These are phyloP conservation scores for Cruciata laevipes DNA, from an alignment of 257 asterid genomes.

Conservation along the genomic window DNA sequence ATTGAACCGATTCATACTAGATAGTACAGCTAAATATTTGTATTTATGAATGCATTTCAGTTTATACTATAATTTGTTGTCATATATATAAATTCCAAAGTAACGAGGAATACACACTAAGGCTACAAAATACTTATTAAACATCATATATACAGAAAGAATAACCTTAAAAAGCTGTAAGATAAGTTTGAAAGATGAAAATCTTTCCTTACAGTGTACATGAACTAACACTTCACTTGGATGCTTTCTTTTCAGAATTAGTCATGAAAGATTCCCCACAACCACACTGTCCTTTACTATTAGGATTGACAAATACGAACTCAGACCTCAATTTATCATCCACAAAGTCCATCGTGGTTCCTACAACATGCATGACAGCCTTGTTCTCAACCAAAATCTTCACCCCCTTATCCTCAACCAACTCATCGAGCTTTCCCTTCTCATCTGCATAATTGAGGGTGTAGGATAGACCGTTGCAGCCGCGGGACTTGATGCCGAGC, in stretches of 20 bases:
- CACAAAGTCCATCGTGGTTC: slow-evolving; percentile 39
- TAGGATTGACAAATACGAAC: slow-evolving; percentile 86
- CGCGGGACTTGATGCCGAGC: slow-evolving; percentile 95
- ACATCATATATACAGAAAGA: not conserved
- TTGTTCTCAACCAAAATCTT: slow-evolving; percentile 38
- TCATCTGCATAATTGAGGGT: slow-evolving; percentile 93
- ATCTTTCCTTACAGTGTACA: slow-evolving; percentile 18
- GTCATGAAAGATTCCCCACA: slow-evolving; percentile 98
- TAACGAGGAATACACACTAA: too few relatives aligned
- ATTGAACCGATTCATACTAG: too few relatives aligned
- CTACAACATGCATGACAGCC: slow-evolving; percentile 39
- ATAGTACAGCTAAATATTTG: too few relatives aligned
- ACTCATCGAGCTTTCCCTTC: slow-evolving; percentile 75
- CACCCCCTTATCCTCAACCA: slow-evolving; percentile 38
- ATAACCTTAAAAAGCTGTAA: too few relatives aligned
- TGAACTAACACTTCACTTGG: slow-evolving; percentile 46
- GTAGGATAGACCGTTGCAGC: slow-evolving; percentile 96
- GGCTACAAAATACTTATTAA: not conserved
- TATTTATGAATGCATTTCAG: too few relatives aligned
- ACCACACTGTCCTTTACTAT: slow-evolving; percentile 85
- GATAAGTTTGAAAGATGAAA: not conserved
- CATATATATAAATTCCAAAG: too few relatives aligned
- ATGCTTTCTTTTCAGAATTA: slow-evolving; percentile 58
- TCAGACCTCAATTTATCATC: slow-evolving; percentile 63
- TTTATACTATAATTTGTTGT: too few relatives aligned